Base-by-base conservation (phyloP, 2,329 filamentous ascomycete genomes). In the Fusarium humuli region DNA sequence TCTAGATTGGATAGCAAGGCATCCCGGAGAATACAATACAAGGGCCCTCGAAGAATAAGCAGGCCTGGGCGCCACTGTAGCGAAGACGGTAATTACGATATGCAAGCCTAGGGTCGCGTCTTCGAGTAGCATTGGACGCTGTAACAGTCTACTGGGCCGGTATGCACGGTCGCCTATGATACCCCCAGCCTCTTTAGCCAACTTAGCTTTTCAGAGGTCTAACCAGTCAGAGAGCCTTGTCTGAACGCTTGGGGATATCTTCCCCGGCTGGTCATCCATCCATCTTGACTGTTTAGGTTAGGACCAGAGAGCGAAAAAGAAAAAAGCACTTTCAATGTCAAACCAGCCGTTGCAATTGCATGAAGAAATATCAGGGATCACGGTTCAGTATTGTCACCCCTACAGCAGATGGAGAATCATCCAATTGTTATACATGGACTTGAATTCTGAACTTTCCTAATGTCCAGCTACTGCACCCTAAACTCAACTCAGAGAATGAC, bases 61-160 rank as follows among this genome's bases (percentile, higher is more conserved):
- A 45, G 27, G 52, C 57, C 49, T 47, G 18, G 11, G 37, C 55
- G 49, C 34, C 46, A 48, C 53, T 41, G 56, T 30, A 54, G 54
- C 40, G 23, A 62, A 49, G 67, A 53, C 66, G 59, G 64, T 75
- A 75, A 75, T 75, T 75, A 57, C 72, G 73, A 75, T 75, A 73
- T 73, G 73, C 73, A 75, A 52, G 71, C 59, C 63, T 59, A 65
- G 58, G 58, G 70, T 62, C 59, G 52, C 49, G 40, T 67, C 46
- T 45, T 71, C 44, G 56, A 63, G 71, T 72, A 64, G 59, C 70
- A 70, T 70, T 62, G 58, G 63, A 52, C 48, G 37, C 42, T 61
- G 44, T 41, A 59, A 48, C 37, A 41, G 59, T 48, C 47, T 40
- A 69, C 50, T 55, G 29, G 48, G 22, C 46, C 46, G 37, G 65